Evolutionary conservation across 306 rosid species (phyloP), one percentile per base, ranked within the genome.

Genomic region (Rubus idaeus): DNA sequence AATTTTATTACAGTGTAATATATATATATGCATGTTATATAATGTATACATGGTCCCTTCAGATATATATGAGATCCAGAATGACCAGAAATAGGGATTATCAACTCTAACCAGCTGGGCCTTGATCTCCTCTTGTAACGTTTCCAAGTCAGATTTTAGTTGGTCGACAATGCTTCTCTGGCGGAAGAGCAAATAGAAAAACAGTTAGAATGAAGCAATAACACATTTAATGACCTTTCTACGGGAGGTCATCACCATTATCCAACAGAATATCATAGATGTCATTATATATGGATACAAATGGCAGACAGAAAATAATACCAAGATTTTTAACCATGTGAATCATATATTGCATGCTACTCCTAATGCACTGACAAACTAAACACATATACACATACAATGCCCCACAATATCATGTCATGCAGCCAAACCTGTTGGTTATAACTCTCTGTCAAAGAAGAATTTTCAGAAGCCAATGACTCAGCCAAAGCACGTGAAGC

Each of bases 381-480:
- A 52, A 39, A 60, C 68, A 66, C 67, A 76, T 44, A 51, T 61
- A 85, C 8, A 74, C 49, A 37, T 69, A 20, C 18, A 63, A 73
- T 21, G 16, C 50, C 40, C 30, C 13, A 5, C 51, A 44, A 70
- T 18, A 76, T 70, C 70, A 71, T 20, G 20, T 65, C 74, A 76
- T 21, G 71, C 52, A 67, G 72, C 45, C 85, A 75, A 57, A 96
- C 98, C 99, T 96, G 99, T 81, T 96, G 89, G 77, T 93, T 96
- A 85, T 91, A 96, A 79, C 66, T 93, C 75, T 96, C 97, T 3
- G 98, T 93, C 78, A 92, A 72, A 78, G 99, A 92, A 77, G 99
- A 92, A 87, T 96, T 96, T 86, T 96, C 99, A 81, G 98, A 64
- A 75, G 97, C 99, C 77, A 96, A 84, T 39, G 98, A 92, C 86